Evolutionary conservation across 2,329 filamentous ascomycete genomes (phyloP), one percentile per base, ranked within the genome.

Genomic region (Fusarium concolor): DNA sequence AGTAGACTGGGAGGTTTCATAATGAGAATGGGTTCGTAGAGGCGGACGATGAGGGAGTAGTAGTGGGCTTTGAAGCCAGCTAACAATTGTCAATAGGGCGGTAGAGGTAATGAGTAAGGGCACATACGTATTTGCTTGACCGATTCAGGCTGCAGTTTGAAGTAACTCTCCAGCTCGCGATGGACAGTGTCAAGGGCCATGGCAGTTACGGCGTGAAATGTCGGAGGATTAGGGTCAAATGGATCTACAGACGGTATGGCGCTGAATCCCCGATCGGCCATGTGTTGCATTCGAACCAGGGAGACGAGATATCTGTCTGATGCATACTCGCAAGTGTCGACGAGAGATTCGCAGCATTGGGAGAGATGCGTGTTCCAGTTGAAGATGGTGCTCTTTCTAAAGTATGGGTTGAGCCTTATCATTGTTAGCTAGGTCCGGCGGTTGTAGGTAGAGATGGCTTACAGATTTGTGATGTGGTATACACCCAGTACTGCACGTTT

Each of bases 401-500:
- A 80, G 47, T 69, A 58, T 3, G 56, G 42, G 11, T 28, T 55
- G 4, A 68, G 44, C 14, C 65, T 68, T 6, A 4, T 1, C 3
- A 1, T 5, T 15, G 29, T 68, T 1, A 68, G 55, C 10, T 12
- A 4, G 4, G 10, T 15, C 8, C 1, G 4, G 6, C 6, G 2
- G 1, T 8, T 5, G 12, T 3, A 8, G 5, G 24, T 26, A 26
- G 9, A 5, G 8, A 3, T 10, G 10, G 24, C 76, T 37, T 68
- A 78, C 78, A 80, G 45, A 1, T 76, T 78, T 8, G 76, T 74
- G 3, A 80, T 49, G 24, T 81, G 81, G 39, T 79, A 84, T 49
- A 77, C 76, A 0, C 80, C 82, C 1, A 84, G 63, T 4, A 80
- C 70, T 1, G 81, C 76, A 1, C 82, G 77, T 64, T 80, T 79